Evolutionary conservation across 2,329 filamentous ascomycete species (phyloP).

Genomic region (Alternaria solani): DNA sequence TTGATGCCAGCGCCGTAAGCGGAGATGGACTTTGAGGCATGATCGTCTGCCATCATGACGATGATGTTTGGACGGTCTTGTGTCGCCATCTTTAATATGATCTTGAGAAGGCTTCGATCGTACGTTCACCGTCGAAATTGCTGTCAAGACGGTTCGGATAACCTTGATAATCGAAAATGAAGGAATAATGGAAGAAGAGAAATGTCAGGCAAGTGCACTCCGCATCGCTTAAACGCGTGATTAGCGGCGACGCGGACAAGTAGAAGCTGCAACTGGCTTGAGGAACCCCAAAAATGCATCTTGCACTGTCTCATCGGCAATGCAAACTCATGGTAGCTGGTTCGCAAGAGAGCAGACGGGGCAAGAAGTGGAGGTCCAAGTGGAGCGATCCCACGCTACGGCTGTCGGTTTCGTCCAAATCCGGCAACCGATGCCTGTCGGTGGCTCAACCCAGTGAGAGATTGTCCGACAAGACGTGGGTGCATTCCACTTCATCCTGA

Average conservation of each 20-base stretch:
- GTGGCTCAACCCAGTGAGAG: background rate
- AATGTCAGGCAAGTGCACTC: background rate
- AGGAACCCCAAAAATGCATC: background rate
- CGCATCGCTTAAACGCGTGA: background rate
- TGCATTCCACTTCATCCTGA: background rate
- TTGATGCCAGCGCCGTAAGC: slow-evolving; percentile 63
- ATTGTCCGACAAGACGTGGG: background rate
- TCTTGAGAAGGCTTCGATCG: background rate
- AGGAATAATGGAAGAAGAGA: background rate
- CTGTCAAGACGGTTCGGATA: no score
- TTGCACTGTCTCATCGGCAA: background rate
- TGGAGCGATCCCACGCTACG: slow-evolving; percentile 2
- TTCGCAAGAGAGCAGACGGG: background rate
- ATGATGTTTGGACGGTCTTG: slow-evolving; percentile 50
- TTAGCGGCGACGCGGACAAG: background rate
- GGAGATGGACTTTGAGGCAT: slow-evolving; percentile 61
- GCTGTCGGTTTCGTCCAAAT: slow-evolving; percentile 1
- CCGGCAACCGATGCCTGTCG: slow-evolving; percentile 7
- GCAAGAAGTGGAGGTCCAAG: background rate
- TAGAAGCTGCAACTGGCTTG: background rate
- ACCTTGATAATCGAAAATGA: no score
- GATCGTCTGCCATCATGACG: slow-evolving; percentile 65
- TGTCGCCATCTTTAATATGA: slow-evolving; percentile 24
- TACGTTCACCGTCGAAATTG: background rate
- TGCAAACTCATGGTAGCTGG: background rate